Percentiles rank a stretch among this genome's conserved stretches.
phyloP scores from a whole-genome alignment of 495 filamentous ascomycete genomes.

The Aspergillus bridgeri region DNA sequence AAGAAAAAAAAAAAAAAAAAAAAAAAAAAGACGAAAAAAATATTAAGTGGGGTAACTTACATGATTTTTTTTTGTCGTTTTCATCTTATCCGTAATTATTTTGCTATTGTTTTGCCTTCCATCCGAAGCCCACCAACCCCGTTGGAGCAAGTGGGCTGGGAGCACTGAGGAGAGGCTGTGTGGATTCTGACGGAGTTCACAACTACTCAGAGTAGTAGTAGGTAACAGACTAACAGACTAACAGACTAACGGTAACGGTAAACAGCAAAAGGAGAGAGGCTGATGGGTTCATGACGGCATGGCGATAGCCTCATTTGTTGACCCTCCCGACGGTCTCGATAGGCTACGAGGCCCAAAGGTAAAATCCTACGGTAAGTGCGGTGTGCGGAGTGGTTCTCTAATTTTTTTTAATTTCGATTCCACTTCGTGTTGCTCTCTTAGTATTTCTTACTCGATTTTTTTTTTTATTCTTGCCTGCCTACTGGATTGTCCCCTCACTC shows the following conservation, averaged over 20 bases:
- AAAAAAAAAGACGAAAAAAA: background rate
- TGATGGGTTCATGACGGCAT: background rate
- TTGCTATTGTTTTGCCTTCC: background rate
- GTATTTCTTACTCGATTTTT: constrained; percentile 21
- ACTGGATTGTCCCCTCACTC: background rate
- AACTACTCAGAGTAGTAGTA: too few relatives aligned
- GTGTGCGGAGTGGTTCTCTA: background rate
- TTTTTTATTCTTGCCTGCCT: background rate
- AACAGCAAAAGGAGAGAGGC: too few relatives aligned
- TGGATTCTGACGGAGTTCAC: background rate
- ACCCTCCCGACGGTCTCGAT: background rate
- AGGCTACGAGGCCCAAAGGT: background rate
- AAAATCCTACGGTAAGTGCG: background rate
- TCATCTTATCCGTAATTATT: too few relatives aligned
- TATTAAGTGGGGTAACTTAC: background rate
- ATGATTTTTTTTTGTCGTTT: background rate
- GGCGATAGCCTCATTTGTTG: constrained; percentile 4
- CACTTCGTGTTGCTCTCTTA: constrained; percentile 18
- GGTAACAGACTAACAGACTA: too few relatives aligned
- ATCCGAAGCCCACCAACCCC: constrained; percentile 1
- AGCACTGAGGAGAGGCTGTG: constrained; percentile 1
- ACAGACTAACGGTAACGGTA: too few relatives aligned
- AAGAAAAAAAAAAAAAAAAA: background rate
- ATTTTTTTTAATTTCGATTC: constrained; percentile 10
- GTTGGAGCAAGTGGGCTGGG: constrained; percentile 3